Evolutionary conservation across 73 alveolate species (phyloP), one percentile per base, ranked within the genome.

Genomic region (Stentor roeselii): DNA sequence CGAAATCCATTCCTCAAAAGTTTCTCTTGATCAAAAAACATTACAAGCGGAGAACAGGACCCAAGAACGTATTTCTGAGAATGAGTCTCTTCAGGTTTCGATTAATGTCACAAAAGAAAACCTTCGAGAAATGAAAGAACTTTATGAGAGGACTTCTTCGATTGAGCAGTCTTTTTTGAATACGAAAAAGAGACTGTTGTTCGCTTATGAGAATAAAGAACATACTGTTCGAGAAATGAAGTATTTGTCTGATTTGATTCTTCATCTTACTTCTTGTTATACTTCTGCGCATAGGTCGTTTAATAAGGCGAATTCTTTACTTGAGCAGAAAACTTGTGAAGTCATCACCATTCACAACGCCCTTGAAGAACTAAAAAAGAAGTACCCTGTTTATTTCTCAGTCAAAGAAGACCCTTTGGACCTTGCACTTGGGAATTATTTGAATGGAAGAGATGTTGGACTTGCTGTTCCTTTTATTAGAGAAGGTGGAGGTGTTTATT

Each of bases 401-500:
- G 39, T 60, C 14, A 60, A 60, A 6, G 36, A 60, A 6, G 78
- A 60, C 30, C 11, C 11, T 60, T 6, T 60, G 3, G 78, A 60
- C 39, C 34, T 6, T 3, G 78, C 78, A 14, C 30, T 60, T 30
- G 78, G 39, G 6, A 27, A 4, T 31, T 60, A 60, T 60, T 31
- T 60, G 4, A 60, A 60, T 60, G 6, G 11, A 31, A 11, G 78
- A 27, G 78, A 60, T 3, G 41, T 6, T 14, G 78, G 11, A 4
- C 39, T 60, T 3, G 39, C 78, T 60, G 78, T 60, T 3, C 78
- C 78, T 21, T 60, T 60, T 60, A 60, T 60, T 14, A 11, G 78
- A 21, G 78, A 60, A 60, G 78, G 39, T 21, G 78, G 39, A 60
- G 78, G 78, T 6, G 78, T 60, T 14, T 60, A 60, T 60, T 21